Conservation (phyloP, 2,329 filamentous ascomycete species). For the Epicoccum sorghinum region DNA sequence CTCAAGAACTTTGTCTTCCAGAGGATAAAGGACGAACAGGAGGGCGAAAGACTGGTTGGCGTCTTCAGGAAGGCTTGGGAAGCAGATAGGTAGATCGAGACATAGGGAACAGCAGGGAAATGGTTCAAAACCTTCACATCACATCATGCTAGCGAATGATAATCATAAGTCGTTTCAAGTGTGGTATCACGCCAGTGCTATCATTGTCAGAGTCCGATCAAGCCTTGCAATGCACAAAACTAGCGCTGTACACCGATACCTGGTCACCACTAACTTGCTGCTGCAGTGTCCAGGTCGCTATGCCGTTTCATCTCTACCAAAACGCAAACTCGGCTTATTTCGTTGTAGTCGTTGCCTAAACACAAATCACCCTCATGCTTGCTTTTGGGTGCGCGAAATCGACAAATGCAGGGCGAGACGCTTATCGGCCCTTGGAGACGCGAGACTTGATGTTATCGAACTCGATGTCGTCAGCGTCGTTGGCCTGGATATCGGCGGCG, state of each 20-base stretch:
- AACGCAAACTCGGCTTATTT: constrained; percentile 26
- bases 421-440: constrained; percentile 59
- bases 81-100: constrained; percentile 32
- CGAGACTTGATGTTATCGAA: constrained; percentile 69
- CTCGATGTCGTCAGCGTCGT: constrained; percentile 83
- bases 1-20: constrained; percentile 80
- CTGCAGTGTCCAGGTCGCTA: constrained; percentile 6
- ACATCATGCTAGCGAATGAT: constrained; percentile 13
- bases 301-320: constrained; percentile 21
- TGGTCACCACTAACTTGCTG: background rate
- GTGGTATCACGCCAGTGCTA: constrained; percentile 31
- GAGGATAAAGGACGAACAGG: constrained; percentile 72
- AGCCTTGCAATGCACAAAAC: constrained; percentile 22
- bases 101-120: background rate
- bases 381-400: constrained; percentile 28
- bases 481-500: constrained; percentile 80
- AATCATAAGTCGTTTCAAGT: constrained; percentile 25
- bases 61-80: constrained; percentile 77
- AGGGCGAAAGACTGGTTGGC: constrained; percentile 67
- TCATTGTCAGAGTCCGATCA: constrained; percentile 20
- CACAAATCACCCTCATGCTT: constrained; percentile 22
- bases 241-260: constrained; percentile 15
- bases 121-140: constrained; percentile 2
- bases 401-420: constrained; percentile 17
- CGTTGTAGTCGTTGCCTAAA: constrained; percentile 25